Percentiles rank a stretch among this genome's conserved stretches.
phyloP scores from a whole-genome alignment of 148 eudicot genomes.

The Cornus controversa region DNA sequence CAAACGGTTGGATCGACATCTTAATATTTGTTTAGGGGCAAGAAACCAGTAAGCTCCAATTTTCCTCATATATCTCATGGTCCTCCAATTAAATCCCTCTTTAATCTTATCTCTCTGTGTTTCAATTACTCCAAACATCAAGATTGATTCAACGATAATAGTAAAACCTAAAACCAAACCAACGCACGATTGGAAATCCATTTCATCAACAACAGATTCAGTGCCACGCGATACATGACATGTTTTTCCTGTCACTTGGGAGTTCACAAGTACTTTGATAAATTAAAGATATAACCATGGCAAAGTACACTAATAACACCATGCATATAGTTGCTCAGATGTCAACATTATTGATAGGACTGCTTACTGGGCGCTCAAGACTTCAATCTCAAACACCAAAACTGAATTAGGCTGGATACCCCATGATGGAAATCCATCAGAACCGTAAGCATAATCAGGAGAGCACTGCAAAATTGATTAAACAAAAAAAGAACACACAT shows the following conservation, averaged over 20 bases:
- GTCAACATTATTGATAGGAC: background rate
- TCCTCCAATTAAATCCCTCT: too few species aligned
- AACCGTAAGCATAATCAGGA: conserved; percentile 87
- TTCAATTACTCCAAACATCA: too few species aligned
- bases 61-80: too few species aligned
- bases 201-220: background rate
- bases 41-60: too few species aligned
- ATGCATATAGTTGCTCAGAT: background rate
- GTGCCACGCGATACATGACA: background rate
- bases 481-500: background rate
- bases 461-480: conserved; percentile 64
- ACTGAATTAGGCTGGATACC: conserved; percentile 87
- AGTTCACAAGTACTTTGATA: too few species aligned
- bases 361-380: conserved; percentile 49
- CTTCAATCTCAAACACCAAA: conserved; percentile 91
- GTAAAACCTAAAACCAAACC: background rate
- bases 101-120: too few species aligned
- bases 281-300: too few species aligned
- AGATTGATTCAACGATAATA: too few species aligned
- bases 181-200: background rate
- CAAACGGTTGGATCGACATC: too few species aligned
- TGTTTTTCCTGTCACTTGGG: too few species aligned
- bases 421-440: conserved; percentile 80
- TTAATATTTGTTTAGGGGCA: too few species aligned
- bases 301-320: background rate